phyloP scores from a whole-genome alignment of 78 protist genomes.

The Dictyostelium intermedium region DNA sequence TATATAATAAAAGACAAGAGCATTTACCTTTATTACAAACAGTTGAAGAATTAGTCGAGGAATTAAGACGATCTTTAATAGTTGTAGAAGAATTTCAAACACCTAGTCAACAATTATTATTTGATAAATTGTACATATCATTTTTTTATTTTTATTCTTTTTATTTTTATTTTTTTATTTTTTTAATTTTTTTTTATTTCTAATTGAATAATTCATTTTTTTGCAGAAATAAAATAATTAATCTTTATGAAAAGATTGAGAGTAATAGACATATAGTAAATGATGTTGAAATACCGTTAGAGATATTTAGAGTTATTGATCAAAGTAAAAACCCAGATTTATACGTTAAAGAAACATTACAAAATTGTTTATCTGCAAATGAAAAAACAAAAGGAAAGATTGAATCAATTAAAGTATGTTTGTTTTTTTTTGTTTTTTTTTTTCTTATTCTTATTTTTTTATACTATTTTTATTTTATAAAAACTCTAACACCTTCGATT shows the following conservation, averaged over 20 bases:
- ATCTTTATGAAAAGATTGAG: constrained; percentile 55
- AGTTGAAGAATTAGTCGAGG: constrained; percentile 63
- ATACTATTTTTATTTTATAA: not conserved
- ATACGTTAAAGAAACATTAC: constrained; percentile 65
- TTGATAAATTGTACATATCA: constrained; percentile 28
- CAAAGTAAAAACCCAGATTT: constrained; percentile 74
- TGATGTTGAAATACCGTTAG: constrained; percentile 57
- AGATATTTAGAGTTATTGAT: constrained; percentile 70
- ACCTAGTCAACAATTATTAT: constrained; percentile 28
- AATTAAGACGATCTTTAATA: constrained; percentile 29
- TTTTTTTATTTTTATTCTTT: not conserved
- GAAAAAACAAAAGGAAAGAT: constrained; percentile 72
- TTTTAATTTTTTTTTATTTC: too few species aligned
- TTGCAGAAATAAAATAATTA: constrained; percentile 50
- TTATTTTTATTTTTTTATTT: too few species aligned
- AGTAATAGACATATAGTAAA: constrained; percentile 26
- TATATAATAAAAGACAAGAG: not conserved
- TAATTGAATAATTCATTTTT: too few species aligned
- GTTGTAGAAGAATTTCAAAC: constrained; percentile 63
- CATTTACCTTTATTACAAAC: constrained; percentile 28
- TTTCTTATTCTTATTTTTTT: not conserved
- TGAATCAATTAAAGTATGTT: constrained; percentile 56
- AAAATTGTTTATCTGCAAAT: constrained; percentile 62
- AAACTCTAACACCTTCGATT: not conserved
- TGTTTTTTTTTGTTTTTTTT: not conserved